These are phyloP conservation scores for Penicillium angulare DNA, from an alignment of 495 filamentous ascomycete species.

Conservation along the genomic window DNA sequence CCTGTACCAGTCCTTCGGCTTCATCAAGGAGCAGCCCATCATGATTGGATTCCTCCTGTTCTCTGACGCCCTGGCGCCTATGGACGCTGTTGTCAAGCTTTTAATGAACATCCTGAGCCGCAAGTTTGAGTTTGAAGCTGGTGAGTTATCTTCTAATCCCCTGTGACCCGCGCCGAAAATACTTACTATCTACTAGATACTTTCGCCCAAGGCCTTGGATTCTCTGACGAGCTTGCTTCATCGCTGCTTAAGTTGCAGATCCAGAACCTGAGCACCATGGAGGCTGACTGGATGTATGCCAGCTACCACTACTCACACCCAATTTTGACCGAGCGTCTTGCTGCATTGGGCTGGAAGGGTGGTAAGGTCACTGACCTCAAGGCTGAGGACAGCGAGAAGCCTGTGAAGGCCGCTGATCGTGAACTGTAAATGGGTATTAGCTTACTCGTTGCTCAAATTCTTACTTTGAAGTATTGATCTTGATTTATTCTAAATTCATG, in stretches of 20 bases:
- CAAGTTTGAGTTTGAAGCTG: constrained; percentile 92
- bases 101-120: constrained; percentile 95
- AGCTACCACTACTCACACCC: constrained; percentile 98
- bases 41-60: constrained; percentile 97
- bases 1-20: constrained; percentile 87
- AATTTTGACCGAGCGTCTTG: constrained; percentile 88
- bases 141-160: constrained; percentile 41
- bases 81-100: constrained; percentile 89
- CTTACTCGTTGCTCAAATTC: background rate
- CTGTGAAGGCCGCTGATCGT: constrained; percentile 56
- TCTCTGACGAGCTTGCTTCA: constrained; percentile 76
- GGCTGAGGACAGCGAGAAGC: constrained; percentile 51
- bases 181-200: constrained; percentile 46
- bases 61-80: constrained; percentile 86
- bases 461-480: background rate
- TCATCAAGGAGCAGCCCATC: constrained; percentile 80
- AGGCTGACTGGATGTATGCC: constrained; percentile 96
- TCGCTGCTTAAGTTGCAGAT: constrained; percentile 96
- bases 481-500: background rate
- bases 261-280: constrained; percentile 97
- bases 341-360: constrained; percentile 80
- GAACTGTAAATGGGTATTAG: constrained; percentile 44
- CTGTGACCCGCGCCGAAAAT: background rate
- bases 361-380: constrained; percentile 53
- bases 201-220: constrained; percentile 86